These are phyloP conservation scores for Rubus parviflorus DNA, from an alignment of 306 rosid genomes.

Conservation along the genomic window DNA sequence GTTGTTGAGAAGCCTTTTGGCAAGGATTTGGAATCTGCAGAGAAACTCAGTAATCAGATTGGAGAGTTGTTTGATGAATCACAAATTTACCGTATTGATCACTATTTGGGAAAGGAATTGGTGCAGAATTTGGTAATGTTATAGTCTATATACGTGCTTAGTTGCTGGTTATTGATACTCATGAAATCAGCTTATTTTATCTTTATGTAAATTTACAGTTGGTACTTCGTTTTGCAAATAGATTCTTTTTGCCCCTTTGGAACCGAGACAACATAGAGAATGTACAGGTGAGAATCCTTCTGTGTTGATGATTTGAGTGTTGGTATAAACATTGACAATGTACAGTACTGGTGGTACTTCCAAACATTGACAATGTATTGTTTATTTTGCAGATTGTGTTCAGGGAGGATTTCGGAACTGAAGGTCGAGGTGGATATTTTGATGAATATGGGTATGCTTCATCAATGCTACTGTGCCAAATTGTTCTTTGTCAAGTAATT, in stretches of 20 bases:
- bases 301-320: background rate
- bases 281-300: slow-evolving; percentile 70
- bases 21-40: slow-evolving; percentile 86
- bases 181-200: slow-evolving; percentile 36
- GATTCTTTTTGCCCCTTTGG: slow-evolving; percentile 90
- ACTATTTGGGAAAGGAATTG: slow-evolving; percentile 93
- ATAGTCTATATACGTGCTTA: slow-evolving; percentile 11
- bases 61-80: slow-evolving; percentile 86
- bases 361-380: slow-evolving; percentile 10
- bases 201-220: slow-evolving; percentile 55
- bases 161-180: slow-evolving; percentile 16
- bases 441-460: slow-evolving; percentile 87
- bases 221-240: slow-evolving; percentile 98
- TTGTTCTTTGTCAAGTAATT: slow-evolving; percentile 12
- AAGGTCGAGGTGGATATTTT: slow-evolving; percentile 98
- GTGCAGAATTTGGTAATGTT: slow-evolving; percentile 90
- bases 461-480: background rate
- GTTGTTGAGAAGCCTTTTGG: slow-evolving; percentile 99
- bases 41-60: slow-evolving; percentile 77
- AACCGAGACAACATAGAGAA: slow-evolving; percentile 93
- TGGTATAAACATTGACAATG: background rate
- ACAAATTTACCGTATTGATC: slow-evolving; percentile 95
- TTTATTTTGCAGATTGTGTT: slow-evolving; percentile 75
- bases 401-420: slow-evolving; percentile 98
- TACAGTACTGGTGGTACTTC: slow-evolving; percentile 21